Evolutionary conservation across 176 grass and related monocot species (phyloP).

Genomic region (Avena atlantica): DNA sequence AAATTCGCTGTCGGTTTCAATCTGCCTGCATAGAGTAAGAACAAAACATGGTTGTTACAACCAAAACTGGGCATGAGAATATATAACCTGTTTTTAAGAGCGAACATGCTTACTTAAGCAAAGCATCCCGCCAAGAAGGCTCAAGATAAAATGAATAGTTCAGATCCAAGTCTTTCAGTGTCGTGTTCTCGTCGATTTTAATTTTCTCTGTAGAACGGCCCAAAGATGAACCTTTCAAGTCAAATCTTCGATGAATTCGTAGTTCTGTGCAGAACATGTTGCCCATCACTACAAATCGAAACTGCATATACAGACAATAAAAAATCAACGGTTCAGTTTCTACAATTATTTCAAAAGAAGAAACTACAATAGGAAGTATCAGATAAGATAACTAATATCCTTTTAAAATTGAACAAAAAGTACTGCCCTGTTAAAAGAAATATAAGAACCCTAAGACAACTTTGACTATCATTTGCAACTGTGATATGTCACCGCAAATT

Average conservation of each 20-base stretch:
- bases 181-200: conserved; percentile 97
- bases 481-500: not conserved
- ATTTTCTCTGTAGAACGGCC: conserved; percentile 92
- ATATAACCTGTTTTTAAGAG: not conserved
- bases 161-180: conserved; percentile 96
- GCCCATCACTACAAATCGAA: conserved; percentile 98
- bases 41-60: conserved; percentile 3
- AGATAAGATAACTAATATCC: not conserved
- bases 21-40: conserved; percentile 63
- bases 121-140: conserved; percentile 91
- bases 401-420: not conserved
- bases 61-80: not conserved
- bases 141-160: conserved; percentile 96
- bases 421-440: not conserved
- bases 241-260: conserved; percentile 91
- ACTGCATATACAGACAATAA: conserved; percentile 60
- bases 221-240: conserved; percentile 96
- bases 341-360: not conserved
- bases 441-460: not conserved
- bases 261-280: conserved; percentile 99
- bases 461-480: not conserved
- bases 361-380: not conserved
- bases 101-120: conserved; percentile 73
- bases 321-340: not conserved
- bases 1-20: conserved; percentile 88